A percentile compares a stretch with the other conserved stretches of the same genome.
These are phyloP conservation scores for Amylocystis lapponica DNA, from an alignment of 768 basidiomycete species.

Conservation along the genomic window DNA sequence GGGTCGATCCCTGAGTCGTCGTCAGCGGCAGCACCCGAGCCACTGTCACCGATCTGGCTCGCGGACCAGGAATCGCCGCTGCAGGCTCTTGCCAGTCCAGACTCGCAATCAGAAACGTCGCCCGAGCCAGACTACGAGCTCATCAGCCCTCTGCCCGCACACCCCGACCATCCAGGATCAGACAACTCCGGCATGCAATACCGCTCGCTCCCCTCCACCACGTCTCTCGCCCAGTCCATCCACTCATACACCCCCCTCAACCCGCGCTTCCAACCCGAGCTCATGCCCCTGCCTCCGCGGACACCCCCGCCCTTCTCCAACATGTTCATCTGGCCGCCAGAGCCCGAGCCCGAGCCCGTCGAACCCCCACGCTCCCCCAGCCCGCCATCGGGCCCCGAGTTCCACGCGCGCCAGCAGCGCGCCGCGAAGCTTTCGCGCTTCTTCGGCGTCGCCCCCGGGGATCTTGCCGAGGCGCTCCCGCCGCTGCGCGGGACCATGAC, in stretches of 20 bases:
- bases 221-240: constrained; percentile 1
- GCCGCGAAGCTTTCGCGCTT: constrained; percentile 52
- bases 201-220: constrained; percentile 4
- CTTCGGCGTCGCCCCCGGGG: constrained; percentile 48
- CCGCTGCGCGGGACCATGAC: neutral
- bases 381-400: constrained; percentile 10
- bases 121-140: neutral
- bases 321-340: constrained; percentile 5
- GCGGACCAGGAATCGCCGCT: no score
- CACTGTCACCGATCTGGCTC: constrained; percentile 11
- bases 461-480: constrained; percentile 29
- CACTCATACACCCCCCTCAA: constrained; percentile 3
- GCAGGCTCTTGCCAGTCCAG: no score
- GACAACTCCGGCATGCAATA: constrained; percentile 4
- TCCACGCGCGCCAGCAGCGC: constrained; percentile 35
- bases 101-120: neutral
- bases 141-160: neutral
- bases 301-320: constrained; percentile 5
- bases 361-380: constrained; percentile 1
- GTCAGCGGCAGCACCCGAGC: no score
- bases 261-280: neutral
- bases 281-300: neutral
- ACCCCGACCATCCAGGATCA: neutral
- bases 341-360: constrained; percentile 2
- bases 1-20: no score